These are phyloP conservation scores for Colletotrichum siamense DNA, from an alignment of 2,329 filamentous ascomycete genomes.

Conservation along the genomic window DNA sequence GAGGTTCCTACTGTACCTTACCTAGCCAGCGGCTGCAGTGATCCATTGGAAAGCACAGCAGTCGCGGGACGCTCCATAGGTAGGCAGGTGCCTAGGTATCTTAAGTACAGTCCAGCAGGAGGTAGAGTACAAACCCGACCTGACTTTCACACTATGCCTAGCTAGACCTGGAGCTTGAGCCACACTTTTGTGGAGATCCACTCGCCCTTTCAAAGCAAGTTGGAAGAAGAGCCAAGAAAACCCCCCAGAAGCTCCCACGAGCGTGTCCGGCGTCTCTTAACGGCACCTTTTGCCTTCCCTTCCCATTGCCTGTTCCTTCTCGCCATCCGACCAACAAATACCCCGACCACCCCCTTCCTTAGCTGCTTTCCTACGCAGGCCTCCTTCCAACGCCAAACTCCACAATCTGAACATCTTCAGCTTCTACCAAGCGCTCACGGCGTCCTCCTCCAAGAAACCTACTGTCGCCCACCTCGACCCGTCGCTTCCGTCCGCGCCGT, in stretches of 20 bases:
- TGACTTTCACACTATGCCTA: not conserved
- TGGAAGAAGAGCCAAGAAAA: conserved; percentile 7
- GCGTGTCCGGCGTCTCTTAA: not conserved
- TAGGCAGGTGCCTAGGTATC: not conserved
- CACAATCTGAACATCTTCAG: not conserved
- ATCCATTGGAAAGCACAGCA: not conserved
- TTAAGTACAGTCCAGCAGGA: not conserved
- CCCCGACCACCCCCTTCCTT: not conserved
- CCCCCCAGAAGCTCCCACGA: conserved; percentile 1
- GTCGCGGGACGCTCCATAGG: not conserved
- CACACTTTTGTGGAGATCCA: conserved; percentile 10
- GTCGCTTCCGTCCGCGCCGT: not conserved
- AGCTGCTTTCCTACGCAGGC: not conserved
- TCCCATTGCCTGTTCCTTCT: not conserved
- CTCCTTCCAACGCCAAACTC: not conserved
- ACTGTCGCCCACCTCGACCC: not conserved
- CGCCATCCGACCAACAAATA: conserved; percentile 10
- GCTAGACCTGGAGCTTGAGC: conserved; percentile 13
- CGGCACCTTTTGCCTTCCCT: not conserved
- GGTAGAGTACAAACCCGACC: not conserved
- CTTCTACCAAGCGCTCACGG: not conserved
- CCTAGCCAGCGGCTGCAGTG: not conserved
- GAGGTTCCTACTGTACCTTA: not conserved
- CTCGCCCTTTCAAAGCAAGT: not conserved
- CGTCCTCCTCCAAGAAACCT: not conserved